These are phyloP conservation scores for Rhodotorula sp. DNA, from an alignment of 1,284 basidiomycete species.

Conservation along the genomic window DNA sequence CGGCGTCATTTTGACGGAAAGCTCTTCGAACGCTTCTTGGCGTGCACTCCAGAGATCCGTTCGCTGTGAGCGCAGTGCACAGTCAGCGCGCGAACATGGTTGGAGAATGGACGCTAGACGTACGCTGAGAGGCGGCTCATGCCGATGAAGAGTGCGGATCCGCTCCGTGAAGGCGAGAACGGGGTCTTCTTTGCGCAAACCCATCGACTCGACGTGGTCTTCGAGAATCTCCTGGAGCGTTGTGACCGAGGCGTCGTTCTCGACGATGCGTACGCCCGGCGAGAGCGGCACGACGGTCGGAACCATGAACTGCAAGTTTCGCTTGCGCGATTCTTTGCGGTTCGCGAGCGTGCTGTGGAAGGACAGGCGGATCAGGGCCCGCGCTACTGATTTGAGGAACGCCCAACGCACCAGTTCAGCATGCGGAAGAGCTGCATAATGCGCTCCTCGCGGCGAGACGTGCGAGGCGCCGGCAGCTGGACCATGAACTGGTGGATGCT, in stretches of 20 bases:
- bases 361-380: not conserved
- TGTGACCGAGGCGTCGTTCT: slow-evolving; percentile 88
- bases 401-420: slow-evolving; percentile 72
- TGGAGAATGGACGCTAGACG: not conserved
- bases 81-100: not conserved
- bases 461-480: slow-evolving; percentile 82
- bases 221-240: slow-evolving; percentile 94
- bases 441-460: slow-evolving; percentile 88
- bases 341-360: slow-evolving; percentile 67
- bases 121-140: slow-evolving; percentile 31
- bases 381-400: not conserved
- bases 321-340: slow-evolving; percentile 89
- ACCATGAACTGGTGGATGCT: slow-evolving; percentile 85
- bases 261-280: slow-evolving; percentile 78
- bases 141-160: slow-evolving; percentile 56
- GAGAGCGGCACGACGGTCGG: slow-evolving; percentile 84
- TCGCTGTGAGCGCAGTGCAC: slow-evolving; percentile 1
- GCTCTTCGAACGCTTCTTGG: slow-evolving; percentile 85
- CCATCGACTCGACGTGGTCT: slow-evolving; percentile 72
- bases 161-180: slow-evolving; percentile 80
- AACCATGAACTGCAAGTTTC: slow-evolving; percentile 87
- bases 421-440: slow-evolving; percentile 88
- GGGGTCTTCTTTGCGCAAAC: slow-evolving; percentile 84
- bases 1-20: slow-evolving; percentile 83
- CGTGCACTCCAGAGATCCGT: slow-evolving; percentile 28